Evolutionary conservation across 164 flowering plant species (phyloP), one percentile per base, ranked within the genome.

Genomic region (Dillenia suffruticosa): DNA sequence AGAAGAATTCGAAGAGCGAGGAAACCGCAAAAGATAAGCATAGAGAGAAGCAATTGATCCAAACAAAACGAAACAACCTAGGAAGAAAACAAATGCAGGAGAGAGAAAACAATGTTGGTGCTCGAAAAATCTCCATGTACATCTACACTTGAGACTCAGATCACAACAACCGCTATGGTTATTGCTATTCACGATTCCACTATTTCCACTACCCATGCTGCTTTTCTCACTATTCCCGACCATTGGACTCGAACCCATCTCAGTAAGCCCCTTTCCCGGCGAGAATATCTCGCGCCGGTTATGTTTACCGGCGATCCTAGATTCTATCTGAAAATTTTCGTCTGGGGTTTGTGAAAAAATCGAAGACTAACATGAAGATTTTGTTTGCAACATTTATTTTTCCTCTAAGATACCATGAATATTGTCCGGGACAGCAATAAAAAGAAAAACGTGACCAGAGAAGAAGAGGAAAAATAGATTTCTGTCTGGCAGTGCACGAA

Each of bases 61-160:
- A 14, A 74, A 64, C 52, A 85, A 19, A 16, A 76, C 54, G 8
- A 79, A 68, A 13, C 79, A 68, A 5, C 62, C 56, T 5, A 80
- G n/a, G 44, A 83, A 68, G 70, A 73, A 84, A 7, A 70, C 56
- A 17, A 79, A 73, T 32, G 78, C 69, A 1, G 72, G 59, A 12
- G 84, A 77, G 4, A 76, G 49, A 24, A 79, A 61, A 45, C 72
- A 75, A 32, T 68, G 63, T 22, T 64, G 69, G 69, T 72, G 7
- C 6, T 32, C 40, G 6, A 32, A 32, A 32, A 32, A 67, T 52
- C 70, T 72, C 88, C 88, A 77, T 49, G 79, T 67, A 46, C 84
- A 74, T 80, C 80, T 66, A 50, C 84, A 74, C 75, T 74, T 82
- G 19, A 74, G 54, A 47, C 77, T 76, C 78, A 74, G 63, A 13